Base-by-base conservation (phyloP, 2,329 filamentous ascomycete species). In the Ophiobolus disseminans region DNA sequence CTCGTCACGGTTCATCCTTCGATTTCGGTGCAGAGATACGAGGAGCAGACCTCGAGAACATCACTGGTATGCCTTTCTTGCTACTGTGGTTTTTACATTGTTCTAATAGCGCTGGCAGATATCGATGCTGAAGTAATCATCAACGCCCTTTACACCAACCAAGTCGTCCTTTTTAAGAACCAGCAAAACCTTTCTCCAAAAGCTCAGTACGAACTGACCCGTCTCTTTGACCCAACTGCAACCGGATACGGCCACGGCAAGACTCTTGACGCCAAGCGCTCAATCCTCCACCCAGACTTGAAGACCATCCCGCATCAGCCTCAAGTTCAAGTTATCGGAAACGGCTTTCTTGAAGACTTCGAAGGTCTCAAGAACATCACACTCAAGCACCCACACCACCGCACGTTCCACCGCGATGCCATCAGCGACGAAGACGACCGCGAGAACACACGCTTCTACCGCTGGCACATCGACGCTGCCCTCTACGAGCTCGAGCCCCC, bases 381-480 rank as follows among this genome's bases (percentile, higher is more conserved):
- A 25, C 80, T 92, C 23, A 82, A 82, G 46, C 89, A 92, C 65
- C 89, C 89, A 5, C 89, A 92, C 65, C 89, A 92, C 76, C 82
- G 81, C 48, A 90, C 86, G 1, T 92, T 92, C 73, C 89, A 92
- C 71, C 82, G 83, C 42, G 82, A 83, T 4, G 67, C 75, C 16
- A 83, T 92, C 54, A 80, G 87, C 0, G 75, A 86, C 1, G 76
- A 78, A n/a, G 78, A 85, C n/a, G 83, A 86, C 53, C 69, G 82
- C 5, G 77, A 81, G 10, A 78, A 76, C 58, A 85, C 82, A 0
- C 74, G 82, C 5, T 85, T 90, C 74, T 91, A 89, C 73, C 79
- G 88, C 50, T 91, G 89, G 88, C 88, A 91, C 69, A 91, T 91
- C 44, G 88, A 91, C 63, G 88, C 89, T 3, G 88, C 88, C 1